phyloP scores from a whole-genome alignment of 225 moss, liverwort and hornwort genomes.

The Asterella californica region DNA sequence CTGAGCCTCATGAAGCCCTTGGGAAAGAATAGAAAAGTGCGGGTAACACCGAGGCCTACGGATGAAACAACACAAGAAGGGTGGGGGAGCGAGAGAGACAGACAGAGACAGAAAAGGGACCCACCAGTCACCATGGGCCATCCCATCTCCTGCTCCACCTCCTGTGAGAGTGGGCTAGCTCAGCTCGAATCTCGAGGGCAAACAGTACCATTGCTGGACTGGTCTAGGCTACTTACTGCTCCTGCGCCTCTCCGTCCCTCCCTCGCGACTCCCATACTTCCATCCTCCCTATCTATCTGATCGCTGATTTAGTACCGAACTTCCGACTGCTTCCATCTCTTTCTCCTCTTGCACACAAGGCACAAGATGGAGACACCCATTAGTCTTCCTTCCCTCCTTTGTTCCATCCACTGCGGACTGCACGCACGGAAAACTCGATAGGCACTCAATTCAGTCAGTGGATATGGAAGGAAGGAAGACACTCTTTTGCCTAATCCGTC shows the following conservation, averaged over 20 bases:
- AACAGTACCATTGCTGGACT: slow-evolving; percentile 11
- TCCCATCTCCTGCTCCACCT: slow-evolving; percentile 20
- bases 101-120: slow-evolving; percentile 2
- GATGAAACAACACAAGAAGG: not conserved
- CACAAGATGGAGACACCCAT: not conserved
- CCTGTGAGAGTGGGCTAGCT: not conserved
- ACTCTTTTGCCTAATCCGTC: not conserved
- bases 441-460: not conserved
- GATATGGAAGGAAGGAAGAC: not conserved
- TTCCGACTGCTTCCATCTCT: not conserved
- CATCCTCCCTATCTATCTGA: not conserved
- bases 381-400: not conserved
- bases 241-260: not conserved
- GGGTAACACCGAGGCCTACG: not conserved
- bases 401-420: not conserved
- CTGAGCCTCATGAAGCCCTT: slow-evolving; percentile 3
- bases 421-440: too few species aligned
- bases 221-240: not conserved
- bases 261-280: not conserved
- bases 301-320: not conserved
- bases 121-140: slow-evolving; percentile 10
- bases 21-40: slow-evolving; percentile 14
- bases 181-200: slow-evolving; percentile 13
- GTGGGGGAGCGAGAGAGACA: not conserved
- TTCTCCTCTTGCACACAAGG: not conserved